Base-by-base conservation (phyloP, 164 flowering plant species). In the Magnolia changhungtana region DNA sequence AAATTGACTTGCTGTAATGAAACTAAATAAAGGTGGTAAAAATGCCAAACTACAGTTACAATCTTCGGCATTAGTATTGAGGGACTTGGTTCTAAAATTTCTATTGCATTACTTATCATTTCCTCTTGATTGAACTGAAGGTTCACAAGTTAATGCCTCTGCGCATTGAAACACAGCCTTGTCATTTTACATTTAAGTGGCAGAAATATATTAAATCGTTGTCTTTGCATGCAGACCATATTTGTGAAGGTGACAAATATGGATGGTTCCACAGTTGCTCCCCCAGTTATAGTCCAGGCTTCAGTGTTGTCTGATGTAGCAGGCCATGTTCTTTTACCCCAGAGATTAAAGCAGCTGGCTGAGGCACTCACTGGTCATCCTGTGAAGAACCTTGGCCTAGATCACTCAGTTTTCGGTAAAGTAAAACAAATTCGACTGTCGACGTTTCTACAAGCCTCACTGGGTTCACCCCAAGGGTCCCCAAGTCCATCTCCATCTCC, bases 281-380 rank as follows among this genome's bases (percentile, higher is more conserved):
- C 91, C 9, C 91, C 90, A 49, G 90, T 91, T 72, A 84, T 80
- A 45, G 89, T 92, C 75, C 87, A 91, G 83, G 91, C 90, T 64
- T 82, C 92, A 1, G 78, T 91, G n/a, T 69, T 83, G 78, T 88
- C 92, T 68, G 87, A 82, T 81, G 61, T 69, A 16, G 92, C 90
- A 74, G 75, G 75, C 77, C 63, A 11, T 13, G 2, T 24, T 67
- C 82, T 90, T 78, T 69, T 75, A 50, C 95, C 92, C 1, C 85
- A 85, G 85, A 90, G 97, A 78, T 77, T 90, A 81, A 89, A 82
- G 82, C 90, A 91, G 81, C 82, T 91, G 80, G 97, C 95, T 76
- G 85, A 87, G 81, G 82, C 79, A 71, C 87, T 92, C 68, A 77
- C 80, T 20, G 80, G 82, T 14, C 87, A 90, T 72, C 77, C 86